Evolutionary conservation across 2,329 filamentous ascomycete genomes (phyloP).

Genomic region (Sclerotinia minor): DNA sequence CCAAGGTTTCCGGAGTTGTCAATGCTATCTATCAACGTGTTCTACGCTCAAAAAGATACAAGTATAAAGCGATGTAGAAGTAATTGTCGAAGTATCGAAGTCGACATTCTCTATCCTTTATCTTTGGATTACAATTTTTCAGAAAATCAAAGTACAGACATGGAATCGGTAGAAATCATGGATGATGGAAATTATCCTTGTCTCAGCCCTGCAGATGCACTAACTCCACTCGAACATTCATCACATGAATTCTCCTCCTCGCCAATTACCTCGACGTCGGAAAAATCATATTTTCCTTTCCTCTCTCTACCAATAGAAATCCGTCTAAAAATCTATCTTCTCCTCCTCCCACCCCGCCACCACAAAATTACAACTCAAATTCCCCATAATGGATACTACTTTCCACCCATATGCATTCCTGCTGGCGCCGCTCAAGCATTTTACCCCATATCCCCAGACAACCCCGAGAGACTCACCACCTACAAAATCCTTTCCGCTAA

Average conservation of each 20-base stretch:
- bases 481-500: slow-evolving; percentile 37
- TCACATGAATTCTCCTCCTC: slow-evolving; percentile 11
- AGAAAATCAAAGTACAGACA: background rate
- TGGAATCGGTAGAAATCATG: background rate
- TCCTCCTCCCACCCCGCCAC: slow-evolving; percentile 35
- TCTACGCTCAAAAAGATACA: slow-evolving; percentile 23
- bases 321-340: slow-evolving; percentile 37
- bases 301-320: slow-evolving; percentile 37
- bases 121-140: slow-evolving; percentile 12
- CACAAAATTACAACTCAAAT: slow-evolving; percentile 39
- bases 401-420: slow-evolving; percentile 29
- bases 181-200: slow-evolving; percentile 9
- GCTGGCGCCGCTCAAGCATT: slow-evolving; percentile 28
- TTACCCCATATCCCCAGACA: slow-evolving; percentile 31
- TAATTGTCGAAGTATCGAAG: slow-evolving; percentile 35
- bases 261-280: background rate
- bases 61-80: slow-evolving; percentile 28
- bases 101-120: slow-evolving; percentile 28
- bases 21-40: slow-evolving; percentile 29
- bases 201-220: slow-evolving; percentile 5
- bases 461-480: slow-evolving; percentile 29
- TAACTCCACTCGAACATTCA: background rate
- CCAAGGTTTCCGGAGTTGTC: slow-evolving; percentile 17
- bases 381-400: slow-evolving; percentile 37
- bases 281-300: slow-evolving; percentile 30